A percentile compares a stretch with the other conserved stretches of the same genome.
phyloP scores from a whole-genome alignment of 2,329 filamentous ascomycete species.

The Aspergillus niger region DNA sequence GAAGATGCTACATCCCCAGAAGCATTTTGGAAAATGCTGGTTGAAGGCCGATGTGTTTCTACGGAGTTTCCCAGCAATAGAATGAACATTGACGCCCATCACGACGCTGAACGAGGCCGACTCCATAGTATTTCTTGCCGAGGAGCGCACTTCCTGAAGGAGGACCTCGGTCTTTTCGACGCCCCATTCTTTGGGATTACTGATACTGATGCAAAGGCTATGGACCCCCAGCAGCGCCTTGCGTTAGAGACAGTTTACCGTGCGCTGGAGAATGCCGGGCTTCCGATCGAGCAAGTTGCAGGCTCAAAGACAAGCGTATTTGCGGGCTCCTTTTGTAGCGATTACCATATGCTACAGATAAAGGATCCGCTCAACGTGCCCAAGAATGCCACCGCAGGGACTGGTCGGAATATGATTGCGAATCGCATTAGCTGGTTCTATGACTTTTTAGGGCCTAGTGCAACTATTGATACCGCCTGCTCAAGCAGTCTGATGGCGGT shows the following conservation, averaged over 20 bases:
- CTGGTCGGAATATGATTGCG: constrained; percentile 30
- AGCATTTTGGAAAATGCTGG: constrained; percentile 26
- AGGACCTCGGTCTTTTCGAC: constrained; percentile 34
- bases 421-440: constrained; percentile 34
- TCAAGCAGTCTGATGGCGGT: constrained; percentile 31
- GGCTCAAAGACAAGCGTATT: constrained; percentile 38
- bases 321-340: constrained; percentile 31
- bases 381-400: constrained; percentile 27
- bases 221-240: constrained; percentile 38
- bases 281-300: constrained; percentile 27
- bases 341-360: constrained; percentile 30
- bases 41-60: constrained; percentile 20
- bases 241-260: constrained; percentile 33
- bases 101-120: constrained; percentile 23
- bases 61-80: constrained; percentile 27
- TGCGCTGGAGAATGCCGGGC: constrained; percentile 31
- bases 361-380: constrained; percentile 23
- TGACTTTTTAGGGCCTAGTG: constrained; percentile 33
- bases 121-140: constrained; percentile 13
- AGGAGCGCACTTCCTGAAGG: constrained; percentile 25
- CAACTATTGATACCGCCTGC: constrained; percentile 32
- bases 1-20: constrained; percentile 21
- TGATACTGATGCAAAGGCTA: constrained; percentile 27
- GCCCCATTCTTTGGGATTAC: constrained; percentile 34
- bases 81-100: constrained; percentile 27